Conservation (phyloP, 768 basidiomycete species). For the Collybiopsis confluens region DNA sequence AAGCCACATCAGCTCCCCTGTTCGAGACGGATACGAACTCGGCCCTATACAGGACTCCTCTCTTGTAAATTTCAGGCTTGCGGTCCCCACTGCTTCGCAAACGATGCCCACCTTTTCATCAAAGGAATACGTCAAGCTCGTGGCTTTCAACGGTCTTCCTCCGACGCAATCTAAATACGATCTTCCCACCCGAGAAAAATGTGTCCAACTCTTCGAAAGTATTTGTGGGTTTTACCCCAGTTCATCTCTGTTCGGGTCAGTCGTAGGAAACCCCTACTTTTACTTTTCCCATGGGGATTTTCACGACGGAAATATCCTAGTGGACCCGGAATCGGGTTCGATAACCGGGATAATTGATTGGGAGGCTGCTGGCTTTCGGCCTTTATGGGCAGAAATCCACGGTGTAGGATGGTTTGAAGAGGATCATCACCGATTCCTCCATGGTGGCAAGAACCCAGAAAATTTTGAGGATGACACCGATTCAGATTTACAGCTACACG, state of each 20-base stretch:
- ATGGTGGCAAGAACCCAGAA: too few species aligned
- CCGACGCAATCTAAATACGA: neutral
- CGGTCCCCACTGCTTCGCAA: too few species aligned
- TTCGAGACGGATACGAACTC: neutral
- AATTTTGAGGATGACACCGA: too few species aligned
- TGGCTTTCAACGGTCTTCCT: neutral
- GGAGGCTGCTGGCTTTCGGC: too few species aligned
- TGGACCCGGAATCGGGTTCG: constrained; percentile 15
- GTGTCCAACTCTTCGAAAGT: too few species aligned
- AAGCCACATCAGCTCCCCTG: too few species aligned
- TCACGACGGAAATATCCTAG: constrained; percentile 15
- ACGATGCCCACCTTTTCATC: too few species aligned
- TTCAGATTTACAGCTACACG: constrained; percentile 14
- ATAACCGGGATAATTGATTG: too few species aligned
- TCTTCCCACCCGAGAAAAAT: neutral
- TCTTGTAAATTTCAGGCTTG: neutral
- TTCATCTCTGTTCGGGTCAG: neutral
- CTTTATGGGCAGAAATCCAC: too few species aligned
- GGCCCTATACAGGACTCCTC: neutral
- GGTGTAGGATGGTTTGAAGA: too few species aligned
- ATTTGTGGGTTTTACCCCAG: neutral
- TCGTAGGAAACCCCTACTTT: neutral
- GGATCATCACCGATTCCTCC: too few species aligned
- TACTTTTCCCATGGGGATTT: constrained; percentile 1
- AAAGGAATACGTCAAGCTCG: too few species aligned